Evolutionary conservation across 225 moss, liverwort and hornwort species (phyloP), one percentile per base, ranked within the genome.

Genomic region (Pleurozium schreberi): DNA sequence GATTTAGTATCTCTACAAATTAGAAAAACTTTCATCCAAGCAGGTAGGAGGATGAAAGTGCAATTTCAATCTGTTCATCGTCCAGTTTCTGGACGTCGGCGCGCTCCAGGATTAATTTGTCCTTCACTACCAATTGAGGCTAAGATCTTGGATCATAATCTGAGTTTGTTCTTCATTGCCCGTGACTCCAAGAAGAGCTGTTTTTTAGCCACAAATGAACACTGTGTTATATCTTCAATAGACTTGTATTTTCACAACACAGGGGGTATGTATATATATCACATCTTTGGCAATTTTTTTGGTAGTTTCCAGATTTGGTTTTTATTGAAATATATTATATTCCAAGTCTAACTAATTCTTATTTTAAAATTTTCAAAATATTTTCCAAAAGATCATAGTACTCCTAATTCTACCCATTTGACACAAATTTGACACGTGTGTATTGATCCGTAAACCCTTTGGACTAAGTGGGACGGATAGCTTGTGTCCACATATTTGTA

Each of bases 391-490:
- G 13, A 69, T 69, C 3, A 69, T 13, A 25, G 8, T 40, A 40
- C 8, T 26, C 8, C 13, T 69, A 25, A 13, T 40, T 69, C 25
- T 40, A 25, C 6, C 40, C 5, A 69, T 40, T 42, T 40, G 14
- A 25, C 5, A 70, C 45, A 45, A 30, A 45, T 5, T 30, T 45
- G 18, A 18, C 3, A 45, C 0, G 3, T 45, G 4, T 11, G 0
- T 45, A 30, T 30, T 30, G 11, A 18, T n/a, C n/a, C n/a, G n/a
- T n/a, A n/a, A n/a, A n/a, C n/a, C n/a, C n/a, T n/a, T n/a, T n/a
- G n/a, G n/a, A n/a, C n/a, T n/a, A n/a, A n/a, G n/a, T n/a, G n/a
- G n/a, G n/a, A n/a, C n/a, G n/a, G n/a, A n/a, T n/a, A n/a, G n/a
- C n/a, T n/a, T n/a, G n/a, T n/a, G n/a, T n/a, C n/a, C n/a, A n/a